Evolutionary conservation across 179 eudicot species (phyloP).

Genomic region (Vitellaria paradoxa): DNA sequence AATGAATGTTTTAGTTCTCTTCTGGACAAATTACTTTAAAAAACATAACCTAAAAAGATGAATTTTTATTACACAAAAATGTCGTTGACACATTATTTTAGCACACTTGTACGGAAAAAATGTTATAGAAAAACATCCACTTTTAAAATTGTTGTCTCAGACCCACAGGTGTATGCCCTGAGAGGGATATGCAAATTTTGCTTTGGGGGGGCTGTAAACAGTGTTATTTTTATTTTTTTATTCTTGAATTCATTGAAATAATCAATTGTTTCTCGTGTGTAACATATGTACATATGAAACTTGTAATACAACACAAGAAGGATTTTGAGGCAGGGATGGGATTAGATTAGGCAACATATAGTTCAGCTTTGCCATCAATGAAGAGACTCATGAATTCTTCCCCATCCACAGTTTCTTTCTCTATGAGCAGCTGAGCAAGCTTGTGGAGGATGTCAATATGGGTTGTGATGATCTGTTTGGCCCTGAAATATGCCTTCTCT

Average conservation of each 20-base stretch:
- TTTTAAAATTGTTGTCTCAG: too few species aligned
- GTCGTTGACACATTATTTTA: too few species aligned
- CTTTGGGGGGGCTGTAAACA: background rate
- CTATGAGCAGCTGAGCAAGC: conserved; percentile 89
- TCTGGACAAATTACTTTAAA: too few species aligned
- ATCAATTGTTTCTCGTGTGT: background rate
- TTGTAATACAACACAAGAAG: conserved; percentile 19
- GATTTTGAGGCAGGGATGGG: conserved; percentile 11
- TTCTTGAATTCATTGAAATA: background rate
- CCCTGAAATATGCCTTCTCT: conserved; percentile 74
- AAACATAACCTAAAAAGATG: too few species aligned
- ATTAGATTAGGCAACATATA: conserved; percentile 48
- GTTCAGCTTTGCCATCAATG: conserved; percentile 94
- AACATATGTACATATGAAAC: background rate
- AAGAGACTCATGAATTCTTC: conserved; percentile 99
- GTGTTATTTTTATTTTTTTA: background rate
- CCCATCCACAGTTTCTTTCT: conserved; percentile 92
- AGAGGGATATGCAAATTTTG: too few species aligned
- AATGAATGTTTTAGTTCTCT: too few species aligned
- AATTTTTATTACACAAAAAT: too few species aligned
- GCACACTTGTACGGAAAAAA: too few species aligned
- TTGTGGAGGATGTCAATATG: conserved; percentile 95
- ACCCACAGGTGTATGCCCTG: too few species aligned
- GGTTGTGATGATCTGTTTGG: conserved; percentile 60
- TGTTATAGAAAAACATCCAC: too few species aligned